A percentile compares a stretch with the other conserved stretches of the same genome.
Evolutionary conservation across 371 early-diverging fungal species (phyloP).

Genomic region (Circinella umbellata): DNA sequence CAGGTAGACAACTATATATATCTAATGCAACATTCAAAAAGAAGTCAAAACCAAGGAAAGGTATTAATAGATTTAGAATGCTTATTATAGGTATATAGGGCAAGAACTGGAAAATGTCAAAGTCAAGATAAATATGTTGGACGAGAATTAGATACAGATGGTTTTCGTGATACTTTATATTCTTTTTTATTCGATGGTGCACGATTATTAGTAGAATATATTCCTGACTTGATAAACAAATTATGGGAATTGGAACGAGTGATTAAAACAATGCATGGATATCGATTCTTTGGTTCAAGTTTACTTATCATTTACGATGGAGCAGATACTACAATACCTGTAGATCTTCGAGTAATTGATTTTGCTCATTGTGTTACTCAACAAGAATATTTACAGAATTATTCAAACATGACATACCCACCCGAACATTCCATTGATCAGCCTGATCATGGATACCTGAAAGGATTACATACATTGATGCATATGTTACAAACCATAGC

Average conservation of each 20-base stretch:
- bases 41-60: no score
- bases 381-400: conserved; percentile 20
- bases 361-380: conserved; percentile 80
- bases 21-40: no score
- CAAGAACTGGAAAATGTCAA: conserved; percentile 55
- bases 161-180: conserved; percentile 74
- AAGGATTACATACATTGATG: conserved; percentile 69
- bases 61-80: no score
- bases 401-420: conserved; percentile 51
- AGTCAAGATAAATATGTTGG: conserved; percentile 95
- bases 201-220: conserved; percentile 65
- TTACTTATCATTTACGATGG: conserved; percentile 60
- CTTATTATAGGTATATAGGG: conserved; percentile 70
- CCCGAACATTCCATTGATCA: conserved; percentile 61
- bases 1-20: conserved; percentile 59
- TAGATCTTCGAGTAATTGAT: conserved; percentile 88
- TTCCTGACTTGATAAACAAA: conserved; percentile 77
- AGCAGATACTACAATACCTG: not conserved
- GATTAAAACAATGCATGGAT: conserved; percentile 72
- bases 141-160: conserved; percentile 72
- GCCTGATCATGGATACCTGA: conserved; percentile 73
- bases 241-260: conserved; percentile 70
- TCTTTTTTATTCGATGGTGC: conserved; percentile 82
- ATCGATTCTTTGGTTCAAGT: conserved; percentile 89
- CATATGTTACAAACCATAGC: conserved; percentile 56